Evolutionary conservation across 129 eudicot species (phyloP).

Genomic region (Escallonia herrerae): DNA sequence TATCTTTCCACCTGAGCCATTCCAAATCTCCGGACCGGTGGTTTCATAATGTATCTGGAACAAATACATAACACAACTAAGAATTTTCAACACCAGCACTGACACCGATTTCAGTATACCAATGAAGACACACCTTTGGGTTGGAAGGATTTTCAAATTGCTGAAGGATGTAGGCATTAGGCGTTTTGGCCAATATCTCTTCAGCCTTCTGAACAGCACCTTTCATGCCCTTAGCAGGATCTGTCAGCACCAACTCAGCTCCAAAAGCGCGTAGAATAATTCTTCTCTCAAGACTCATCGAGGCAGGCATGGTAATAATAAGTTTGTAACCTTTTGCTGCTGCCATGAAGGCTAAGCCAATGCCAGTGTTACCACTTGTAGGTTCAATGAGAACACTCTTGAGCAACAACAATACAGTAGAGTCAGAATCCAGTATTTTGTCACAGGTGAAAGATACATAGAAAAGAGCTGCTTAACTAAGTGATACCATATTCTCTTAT

Average conservation of each 20-base stretch:
- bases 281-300: slow-evolving; percentile 81
- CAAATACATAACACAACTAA: background rate
- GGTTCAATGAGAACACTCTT: slow-evolving; percentile 92
- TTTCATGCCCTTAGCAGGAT: slow-evolving; percentile 91
- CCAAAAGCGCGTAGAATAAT: slow-evolving; percentile 91
- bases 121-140: slow-evolving; percentile 54
- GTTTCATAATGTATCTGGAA: slow-evolving; percentile 78
- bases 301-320: slow-evolving; percentile 91
- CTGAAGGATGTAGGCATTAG: slow-evolving; percentile 83
- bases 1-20: slow-evolving; percentile 64
- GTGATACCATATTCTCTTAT: too few species aligned
- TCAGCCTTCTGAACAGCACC: slow-evolving; percentile 91
- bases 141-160: slow-evolving; percentile 95
- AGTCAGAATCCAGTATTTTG: background rate
- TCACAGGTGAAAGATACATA: background rate
- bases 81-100: background rate
- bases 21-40: slow-evolving; percentile 94
- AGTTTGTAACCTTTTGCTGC: slow-evolving; percentile 97
- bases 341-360: slow-evolving; percentile 90
- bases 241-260: slow-evolving; percentile 88
- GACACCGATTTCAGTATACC: background rate
- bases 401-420: slow-evolving; percentile 9
- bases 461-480: too few species aligned
- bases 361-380: slow-evolving; percentile 94
- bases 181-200: slow-evolving; percentile 74